Evolutionary conservation across 2,329 filamentous ascomycete genomes (phyloP).

Genomic region (Hypoxylon sp.): DNA sequence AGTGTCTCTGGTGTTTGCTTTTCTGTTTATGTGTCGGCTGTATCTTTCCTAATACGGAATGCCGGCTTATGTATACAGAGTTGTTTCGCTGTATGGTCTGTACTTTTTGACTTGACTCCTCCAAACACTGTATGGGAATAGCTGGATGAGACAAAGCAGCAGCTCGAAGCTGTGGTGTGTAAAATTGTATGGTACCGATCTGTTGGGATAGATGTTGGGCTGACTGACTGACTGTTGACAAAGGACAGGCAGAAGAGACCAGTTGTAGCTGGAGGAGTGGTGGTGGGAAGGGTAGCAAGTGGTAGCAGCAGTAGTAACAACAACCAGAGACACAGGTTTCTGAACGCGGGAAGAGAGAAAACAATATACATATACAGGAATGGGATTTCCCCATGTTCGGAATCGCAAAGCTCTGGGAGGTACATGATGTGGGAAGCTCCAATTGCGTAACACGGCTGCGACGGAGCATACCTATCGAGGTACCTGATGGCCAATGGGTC

Average conservation of each 20-base stretch:
- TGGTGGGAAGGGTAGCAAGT: not conserved
- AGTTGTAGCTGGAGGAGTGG: conserved; percentile 3
- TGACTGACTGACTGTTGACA: conserved; percentile 13
- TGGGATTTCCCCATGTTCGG: conserved; percentile 34
- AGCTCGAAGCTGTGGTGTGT: not conserved
- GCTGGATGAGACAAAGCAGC: conserved; percentile 13
- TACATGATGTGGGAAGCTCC: conserved; percentile 27
- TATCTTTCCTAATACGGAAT: conserved; percentile 15
- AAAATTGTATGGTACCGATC: conserved; percentile 11
- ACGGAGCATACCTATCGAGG: conserved; percentile 27
- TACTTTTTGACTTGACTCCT: conserved; percentile 3
- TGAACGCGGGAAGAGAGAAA: conserved; percentile 30
- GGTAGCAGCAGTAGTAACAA: conserved; percentile 3
- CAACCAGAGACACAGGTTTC: conserved; percentile 18
- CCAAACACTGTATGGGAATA: conserved; percentile 15
- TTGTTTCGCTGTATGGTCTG: not conserved
- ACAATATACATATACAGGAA: conserved; percentile 42
- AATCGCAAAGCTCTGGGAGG: conserved; percentile 35
- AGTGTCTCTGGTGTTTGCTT: conserved; percentile 9
- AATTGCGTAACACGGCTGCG: conserved; percentile 35
- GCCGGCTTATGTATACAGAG: conserved; percentile 17
- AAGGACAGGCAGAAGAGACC: conserved; percentile 7
- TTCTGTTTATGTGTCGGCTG: conserved; percentile 12
- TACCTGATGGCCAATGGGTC: conserved; percentile 29
- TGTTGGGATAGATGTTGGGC: not conserved